Evolutionary conservation across 2,329 filamentous ascomycete species (phyloP).

Genomic region (Setomelanomma holmii): DNA sequence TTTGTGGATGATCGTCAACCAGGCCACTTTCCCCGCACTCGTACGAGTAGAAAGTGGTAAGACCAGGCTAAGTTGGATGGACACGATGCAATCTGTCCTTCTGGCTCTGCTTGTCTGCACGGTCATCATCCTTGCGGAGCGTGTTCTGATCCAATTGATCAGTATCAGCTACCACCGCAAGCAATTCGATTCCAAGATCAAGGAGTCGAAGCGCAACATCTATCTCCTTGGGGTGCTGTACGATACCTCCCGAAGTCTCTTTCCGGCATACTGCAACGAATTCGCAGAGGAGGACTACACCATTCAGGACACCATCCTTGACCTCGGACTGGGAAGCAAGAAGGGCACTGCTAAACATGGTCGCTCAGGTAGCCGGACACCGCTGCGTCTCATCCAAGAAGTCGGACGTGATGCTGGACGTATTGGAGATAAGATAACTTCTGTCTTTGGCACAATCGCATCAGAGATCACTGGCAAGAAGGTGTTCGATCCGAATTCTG

Average conservation of each 20-base stretch:
- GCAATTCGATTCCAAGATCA: slow-evolving; percentile 82
- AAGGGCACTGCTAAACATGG: slow-evolving; percentile 55
- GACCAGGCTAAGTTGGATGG: slow-evolving; percentile 55
- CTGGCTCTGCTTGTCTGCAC: slow-evolving; percentile 72
- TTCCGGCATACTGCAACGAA: slow-evolving; percentile 90
- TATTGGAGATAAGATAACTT: slow-evolving; percentile 91
- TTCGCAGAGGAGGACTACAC: slow-evolving; percentile 91
- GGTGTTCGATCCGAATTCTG: slow-evolving; percentile 89
- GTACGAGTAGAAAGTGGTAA: slow-evolving; percentile 19
- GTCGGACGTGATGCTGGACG: slow-evolving; percentile 73
- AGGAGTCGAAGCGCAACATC: slow-evolving; percentile 87
- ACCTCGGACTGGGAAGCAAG: slow-evolving; percentile 69
- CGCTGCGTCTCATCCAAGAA: slow-evolving; percentile 76
- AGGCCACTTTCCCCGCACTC: slow-evolving; percentile 65
- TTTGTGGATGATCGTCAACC: slow-evolving; percentile 65
- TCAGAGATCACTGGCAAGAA: slow-evolving; percentile 95
- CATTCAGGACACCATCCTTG: slow-evolving; percentile 73
- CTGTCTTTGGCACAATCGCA: slow-evolving; percentile 89
- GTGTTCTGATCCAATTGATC: slow-evolving; percentile 80
- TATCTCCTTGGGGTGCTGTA: slow-evolving; percentile 83
- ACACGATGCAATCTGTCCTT: slow-evolving; percentile 68
- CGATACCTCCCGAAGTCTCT: slow-evolving; percentile 85
- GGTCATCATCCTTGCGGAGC: slow-evolving; percentile 76
- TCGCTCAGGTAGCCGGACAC: slow-evolving; percentile 71
- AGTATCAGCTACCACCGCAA: slow-evolving; percentile 86